Percentiles rank a stretch among this genome's conserved stretches.
Conservation (phyloP, 805 yeast genomes). For the Candida maltosa region DNA sequence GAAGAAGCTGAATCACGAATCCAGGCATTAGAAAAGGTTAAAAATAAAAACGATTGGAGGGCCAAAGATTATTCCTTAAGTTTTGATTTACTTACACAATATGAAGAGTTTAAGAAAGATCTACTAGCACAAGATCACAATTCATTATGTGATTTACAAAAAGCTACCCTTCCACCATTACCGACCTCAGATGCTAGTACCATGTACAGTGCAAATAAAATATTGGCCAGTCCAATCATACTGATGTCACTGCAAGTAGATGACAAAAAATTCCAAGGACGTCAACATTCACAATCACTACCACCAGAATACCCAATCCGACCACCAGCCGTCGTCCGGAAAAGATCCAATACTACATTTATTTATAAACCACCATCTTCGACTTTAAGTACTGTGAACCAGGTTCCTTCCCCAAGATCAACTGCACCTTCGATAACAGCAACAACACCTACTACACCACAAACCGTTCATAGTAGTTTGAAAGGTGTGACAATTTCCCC, state of each 20-base stretch:
- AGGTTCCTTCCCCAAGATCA: not conserved
- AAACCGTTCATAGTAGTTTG: slow-evolving; percentile 23
- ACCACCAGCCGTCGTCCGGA: slow-evolving; percentile 10
- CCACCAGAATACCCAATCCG: slow-evolving; percentile 15
- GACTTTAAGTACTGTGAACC: not conserved
- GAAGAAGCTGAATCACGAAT: slow-evolving; percentile 12
- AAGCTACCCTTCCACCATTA: not conserved
- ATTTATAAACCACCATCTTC: slow-evolving; percentile 13
- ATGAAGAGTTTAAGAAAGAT: slow-evolving; percentile 20
- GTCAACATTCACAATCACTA: slow-evolving; percentile 32
- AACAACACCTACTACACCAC: slow-evolving; percentile 9
- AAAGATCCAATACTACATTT: slow-evolving; percentile 21
- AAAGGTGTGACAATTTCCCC: slow-evolving; percentile 40
- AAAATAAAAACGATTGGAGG: slow-evolving; percentile 30
- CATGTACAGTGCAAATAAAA: slow-evolving; percentile 15
- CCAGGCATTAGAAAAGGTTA: slow-evolving; percentile 16
- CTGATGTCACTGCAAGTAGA: slow-evolving; percentile 18
- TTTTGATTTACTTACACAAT: slow-evolving; percentile 24
- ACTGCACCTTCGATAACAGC: not conserved
- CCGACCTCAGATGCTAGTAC: not conserved
- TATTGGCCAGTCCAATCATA: slow-evolving; percentile 28
- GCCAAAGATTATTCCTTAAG: slow-evolving; percentile 30
- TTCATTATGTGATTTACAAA: too few species aligned
- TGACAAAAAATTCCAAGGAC: not conserved
- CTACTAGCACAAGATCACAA: slow-evolving; percentile 12